Conservation (phyloP, 148 eudicot species). For the Cornus controversa region DNA sequence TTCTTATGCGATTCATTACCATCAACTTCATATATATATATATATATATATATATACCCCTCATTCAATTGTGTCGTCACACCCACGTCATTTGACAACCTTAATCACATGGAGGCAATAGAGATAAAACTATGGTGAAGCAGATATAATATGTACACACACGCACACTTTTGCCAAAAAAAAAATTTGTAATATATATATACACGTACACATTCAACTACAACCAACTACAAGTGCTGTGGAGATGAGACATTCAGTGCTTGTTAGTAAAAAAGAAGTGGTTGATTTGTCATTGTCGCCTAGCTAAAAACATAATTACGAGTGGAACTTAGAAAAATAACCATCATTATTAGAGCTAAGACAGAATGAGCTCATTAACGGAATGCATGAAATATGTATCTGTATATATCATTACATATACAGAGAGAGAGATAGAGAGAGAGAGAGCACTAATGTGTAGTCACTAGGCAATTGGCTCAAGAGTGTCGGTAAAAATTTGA, state of each 20-base stretch:
- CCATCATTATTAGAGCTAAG: slow-evolving; percentile 22
- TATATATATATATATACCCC: too few relatives aligned
- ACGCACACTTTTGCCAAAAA: too few relatives aligned
- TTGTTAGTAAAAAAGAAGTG: slow-evolving; percentile 9
- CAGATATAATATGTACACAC: too few relatives aligned
- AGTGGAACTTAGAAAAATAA: neutral
- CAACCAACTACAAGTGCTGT: slow-evolving; percentile 6
- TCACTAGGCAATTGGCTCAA: neutral
- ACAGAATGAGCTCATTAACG: slow-evolving; percentile 25
- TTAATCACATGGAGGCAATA: too few relatives aligned
- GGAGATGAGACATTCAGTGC: neutral
- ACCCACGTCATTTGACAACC: too few relatives aligned
- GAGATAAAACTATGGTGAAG: too few relatives aligned
- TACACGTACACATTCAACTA: neutral
- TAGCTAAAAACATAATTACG: slow-evolving; percentile 12
- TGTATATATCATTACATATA: neutral
- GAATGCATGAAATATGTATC: slow-evolving; percentile 1
- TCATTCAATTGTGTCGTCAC: too few relatives aligned
- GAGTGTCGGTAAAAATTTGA: too few relatives aligned
- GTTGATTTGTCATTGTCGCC: slow-evolving; percentile 25
- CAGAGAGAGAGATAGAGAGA: neutral
- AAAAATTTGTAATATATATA: too few relatives aligned
- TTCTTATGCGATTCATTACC: too few relatives aligned
- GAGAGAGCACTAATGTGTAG: neutral
- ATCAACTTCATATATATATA: too few relatives aligned